Conservation (phyloP, 805 yeast genomes). For the Pichia ethanolica region DNA sequence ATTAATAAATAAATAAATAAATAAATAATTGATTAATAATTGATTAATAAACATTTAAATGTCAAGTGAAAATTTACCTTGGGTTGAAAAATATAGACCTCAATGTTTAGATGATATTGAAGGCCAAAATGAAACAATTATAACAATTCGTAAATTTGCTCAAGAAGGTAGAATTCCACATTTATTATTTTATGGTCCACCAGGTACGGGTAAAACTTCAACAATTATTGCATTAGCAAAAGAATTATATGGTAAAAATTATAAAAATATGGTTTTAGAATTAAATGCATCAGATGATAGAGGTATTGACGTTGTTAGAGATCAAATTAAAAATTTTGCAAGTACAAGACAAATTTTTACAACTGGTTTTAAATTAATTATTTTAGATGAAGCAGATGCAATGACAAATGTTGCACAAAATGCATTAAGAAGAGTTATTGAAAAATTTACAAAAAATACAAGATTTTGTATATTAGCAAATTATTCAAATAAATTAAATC, state of each 20-base stretch:
- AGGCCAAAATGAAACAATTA: slow-evolving; percentile 84
- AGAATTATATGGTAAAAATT: slow-evolving; percentile 76
- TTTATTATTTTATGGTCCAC: slow-evolving; percentile 88
- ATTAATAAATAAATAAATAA: too few species aligned
- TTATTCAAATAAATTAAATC: slow-evolving; percentile 90
- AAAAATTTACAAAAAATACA: slow-evolving; percentile 89
- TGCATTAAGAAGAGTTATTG: slow-evolving; percentile 77
- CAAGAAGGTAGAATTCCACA: slow-evolving; percentile 83
- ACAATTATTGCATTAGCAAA: slow-evolving; percentile 81
- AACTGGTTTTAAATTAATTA: slow-evolving; percentile 78
- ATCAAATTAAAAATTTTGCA: slow-evolving; percentile 94
- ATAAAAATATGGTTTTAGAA: slow-evolving; percentile 85
- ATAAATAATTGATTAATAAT: too few species aligned
- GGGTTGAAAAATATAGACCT: slow-evolving; percentile 98
- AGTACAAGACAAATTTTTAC: slow-evolving; percentile 89
- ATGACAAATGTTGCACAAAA: slow-evolving; percentile 85
- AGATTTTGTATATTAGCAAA: slow-evolving; percentile 93
- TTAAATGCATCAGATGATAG: slow-evolving; percentile 96
- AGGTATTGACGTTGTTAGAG: slow-evolving; percentile 97
- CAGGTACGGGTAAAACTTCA: slow-evolving; percentile 90
- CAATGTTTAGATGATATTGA: slow-evolving; percentile 73
- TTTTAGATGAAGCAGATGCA: slow-evolving; percentile 96
- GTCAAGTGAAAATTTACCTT: slow-evolving; percentile 48
- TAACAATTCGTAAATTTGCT: slow-evolving; percentile 79
- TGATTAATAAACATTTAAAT: background rate